phyloP scores from a whole-genome alignment of 257 asterid genomes.

The Scutellaria barbata region DNA sequence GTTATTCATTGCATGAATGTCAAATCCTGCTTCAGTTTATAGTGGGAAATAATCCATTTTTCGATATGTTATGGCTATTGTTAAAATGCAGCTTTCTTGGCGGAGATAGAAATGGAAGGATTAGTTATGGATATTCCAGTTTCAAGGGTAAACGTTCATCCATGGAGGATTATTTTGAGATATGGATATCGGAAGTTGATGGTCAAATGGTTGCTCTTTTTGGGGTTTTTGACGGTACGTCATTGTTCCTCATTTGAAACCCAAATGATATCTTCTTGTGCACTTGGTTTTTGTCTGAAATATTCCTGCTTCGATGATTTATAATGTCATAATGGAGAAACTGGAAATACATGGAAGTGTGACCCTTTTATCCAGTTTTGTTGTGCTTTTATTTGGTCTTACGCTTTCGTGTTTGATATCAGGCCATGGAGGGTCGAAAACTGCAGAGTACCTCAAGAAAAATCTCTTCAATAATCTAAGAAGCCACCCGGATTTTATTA shows the following conservation, averaged over 20 bases:
- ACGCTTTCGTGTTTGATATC: conserved; percentile 24
- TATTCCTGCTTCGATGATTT: not conserved
- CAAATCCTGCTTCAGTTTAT: not conserved
- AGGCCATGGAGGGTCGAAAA: conserved; percentile 88
- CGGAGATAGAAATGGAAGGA: conserved; percentile 52
- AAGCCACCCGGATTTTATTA: conserved; percentile 71
- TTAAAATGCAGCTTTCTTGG: conserved; percentile 50
- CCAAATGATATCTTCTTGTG: not conserved
- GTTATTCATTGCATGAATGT: not conserved
- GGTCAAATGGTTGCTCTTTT: conserved; percentile 84
- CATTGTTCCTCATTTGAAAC: not conserved
- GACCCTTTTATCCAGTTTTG: not conserved
- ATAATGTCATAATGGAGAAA: not conserved
- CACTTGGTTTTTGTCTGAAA: not conserved
- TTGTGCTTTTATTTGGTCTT: not conserved
- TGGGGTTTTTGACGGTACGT: conserved; percentile 75
- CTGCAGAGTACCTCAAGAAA: conserved; percentile 78
- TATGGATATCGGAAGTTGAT: conserved; percentile 66
- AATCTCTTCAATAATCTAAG: conserved; percentile 71
- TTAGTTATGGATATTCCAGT: conserved; percentile 80
- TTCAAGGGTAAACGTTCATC: conserved; percentile 77
- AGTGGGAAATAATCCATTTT: conserved; percentile 13
- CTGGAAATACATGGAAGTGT: not conserved
- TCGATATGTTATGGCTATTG: not conserved
- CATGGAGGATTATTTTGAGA: conserved; percentile 87